Base-by-base conservation (phyloP, 208 protist species). In the Wallacemonas rigidus region DNA sequence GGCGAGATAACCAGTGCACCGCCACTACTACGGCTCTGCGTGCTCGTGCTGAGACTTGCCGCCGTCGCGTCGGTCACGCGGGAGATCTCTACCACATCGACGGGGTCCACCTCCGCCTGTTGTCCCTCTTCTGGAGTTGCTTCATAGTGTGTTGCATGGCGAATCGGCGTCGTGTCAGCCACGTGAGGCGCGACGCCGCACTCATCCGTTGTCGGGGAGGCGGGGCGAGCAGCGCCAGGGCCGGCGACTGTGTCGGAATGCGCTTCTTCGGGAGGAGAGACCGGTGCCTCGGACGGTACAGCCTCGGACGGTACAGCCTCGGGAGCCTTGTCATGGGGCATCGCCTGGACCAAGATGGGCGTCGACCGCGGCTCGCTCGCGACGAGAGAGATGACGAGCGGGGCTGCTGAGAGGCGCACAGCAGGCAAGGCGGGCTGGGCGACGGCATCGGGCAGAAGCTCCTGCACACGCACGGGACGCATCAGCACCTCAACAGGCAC, bases 381-480 rank as follows among this genome's bases (percentile, higher is more conserved):
- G 14, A 57, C 36, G 15, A 48, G 41, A 39, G 5, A 65, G 41
- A 67, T 15, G 56, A 44, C 17, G 41, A 70, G 47, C 8, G 60
- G 62, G 15, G 54, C 56, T 47, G 68, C 60, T 9, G 60, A 6
- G 41, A 65, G 44, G 60, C 41, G 53, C 15, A 72, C 68, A 3
- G 55, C 55, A 7, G 55, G n/a, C 43, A 55, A 35, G 8, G 68
- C 43, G 2, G 40, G 17, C 4, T 54, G n/a, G 12, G 68, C 14
- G 36, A 38, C 43, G 36, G 8, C 12, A 7, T 69, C 55, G 7
- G 43, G 55, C 17, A 85, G 75, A 2, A 85, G 67, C 7, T 85
- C 80, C 6, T 62, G 72, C 45, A 80, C 50, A 38, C 57, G 43
- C 1, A 70, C 80, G 1, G 80, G 80, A 5, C 69, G 72, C 62